Percentiles rank a stretch among this genome's conserved stretches.
phyloP scores from a whole-genome alignment of 225 moss, liverwort and hornwort species.

The Pseudisothecium myosuroides region DNA sequence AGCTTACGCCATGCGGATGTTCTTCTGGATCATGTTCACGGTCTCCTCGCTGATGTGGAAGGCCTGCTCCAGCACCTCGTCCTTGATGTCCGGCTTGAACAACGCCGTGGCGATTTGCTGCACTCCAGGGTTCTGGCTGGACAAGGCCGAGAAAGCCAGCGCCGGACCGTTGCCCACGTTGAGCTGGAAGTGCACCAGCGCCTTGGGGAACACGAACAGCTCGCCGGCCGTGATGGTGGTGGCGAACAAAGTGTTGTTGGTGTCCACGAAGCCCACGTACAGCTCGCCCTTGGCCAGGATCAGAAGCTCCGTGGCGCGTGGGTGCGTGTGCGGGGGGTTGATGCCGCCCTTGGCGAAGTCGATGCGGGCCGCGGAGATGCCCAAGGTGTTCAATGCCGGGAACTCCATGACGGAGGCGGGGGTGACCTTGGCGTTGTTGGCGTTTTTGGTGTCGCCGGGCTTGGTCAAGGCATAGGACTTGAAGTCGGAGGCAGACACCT shows the following conservation, averaged over 20 bases:
- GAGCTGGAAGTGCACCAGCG: background rate
- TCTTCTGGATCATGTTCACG: background rate
- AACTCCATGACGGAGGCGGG: background rate
- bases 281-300: background rate
- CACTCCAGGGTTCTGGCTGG: background rate
- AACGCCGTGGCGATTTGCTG: background rate
- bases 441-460: background rate
- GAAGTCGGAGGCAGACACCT: background rate
- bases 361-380: background rate
- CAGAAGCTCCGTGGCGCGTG: background rate
- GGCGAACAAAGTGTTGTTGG: background rate
- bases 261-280: background rate
- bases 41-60: background rate
- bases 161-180: background rate
- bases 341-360: background rate
- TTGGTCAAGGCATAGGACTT: background rate
- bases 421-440: background rate
- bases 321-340: background rate
- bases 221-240: background rate
- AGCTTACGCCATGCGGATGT: background rate
- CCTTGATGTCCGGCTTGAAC: background rate
- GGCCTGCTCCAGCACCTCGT: background rate
- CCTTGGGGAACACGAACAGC: background rate
- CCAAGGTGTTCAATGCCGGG: background rate
- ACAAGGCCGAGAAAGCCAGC: background rate